Conservation (phyloP, 139 green algal genomes). For the Chlorella sp. region DNA sequence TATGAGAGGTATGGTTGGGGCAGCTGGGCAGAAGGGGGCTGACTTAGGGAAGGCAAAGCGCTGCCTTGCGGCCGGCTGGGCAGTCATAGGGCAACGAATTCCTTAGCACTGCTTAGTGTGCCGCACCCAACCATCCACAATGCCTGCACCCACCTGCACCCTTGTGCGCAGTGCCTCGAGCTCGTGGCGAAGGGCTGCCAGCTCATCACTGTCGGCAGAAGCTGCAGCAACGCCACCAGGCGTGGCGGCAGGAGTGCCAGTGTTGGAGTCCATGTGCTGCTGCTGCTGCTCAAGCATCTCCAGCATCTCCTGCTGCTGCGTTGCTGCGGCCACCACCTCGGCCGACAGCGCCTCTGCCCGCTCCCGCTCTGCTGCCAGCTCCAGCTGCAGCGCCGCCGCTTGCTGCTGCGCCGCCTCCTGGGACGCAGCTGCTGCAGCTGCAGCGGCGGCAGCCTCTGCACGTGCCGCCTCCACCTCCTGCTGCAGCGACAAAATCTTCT, state of each 20-base stretch:
- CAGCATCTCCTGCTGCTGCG: not conserved
- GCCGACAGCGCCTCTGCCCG: not conserved
- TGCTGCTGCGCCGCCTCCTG: not conserved
- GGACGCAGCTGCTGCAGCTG: too few relatives aligned
- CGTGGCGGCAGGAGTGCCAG: not conserved
- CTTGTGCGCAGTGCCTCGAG: not conserved
- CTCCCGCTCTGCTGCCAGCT: not conserved
- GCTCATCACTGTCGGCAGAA: not conserved
- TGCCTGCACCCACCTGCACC: not conserved
- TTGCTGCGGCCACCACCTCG: not conserved
- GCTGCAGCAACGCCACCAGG: not conserved
- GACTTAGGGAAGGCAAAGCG: too few relatives aligned
- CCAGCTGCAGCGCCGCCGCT: not conserved
- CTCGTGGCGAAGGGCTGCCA: conserved; percentile 9
- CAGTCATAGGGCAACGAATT: too few relatives aligned
- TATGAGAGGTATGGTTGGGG: not conserved
- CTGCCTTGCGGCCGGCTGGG: not conserved
- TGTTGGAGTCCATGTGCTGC: not conserved
- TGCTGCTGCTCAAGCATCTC: conserved; percentile 5
- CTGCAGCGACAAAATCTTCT: not conserved
- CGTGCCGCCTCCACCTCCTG: conserved; percentile 1
- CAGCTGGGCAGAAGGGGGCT: too few relatives aligned
- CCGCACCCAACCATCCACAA: not conserved
- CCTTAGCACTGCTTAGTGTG: not conserved
- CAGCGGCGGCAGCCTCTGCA: not conserved